Conservation (phyloP, 495 filamentous ascomycete species). For the Glarea lozoyensis region DNA sequence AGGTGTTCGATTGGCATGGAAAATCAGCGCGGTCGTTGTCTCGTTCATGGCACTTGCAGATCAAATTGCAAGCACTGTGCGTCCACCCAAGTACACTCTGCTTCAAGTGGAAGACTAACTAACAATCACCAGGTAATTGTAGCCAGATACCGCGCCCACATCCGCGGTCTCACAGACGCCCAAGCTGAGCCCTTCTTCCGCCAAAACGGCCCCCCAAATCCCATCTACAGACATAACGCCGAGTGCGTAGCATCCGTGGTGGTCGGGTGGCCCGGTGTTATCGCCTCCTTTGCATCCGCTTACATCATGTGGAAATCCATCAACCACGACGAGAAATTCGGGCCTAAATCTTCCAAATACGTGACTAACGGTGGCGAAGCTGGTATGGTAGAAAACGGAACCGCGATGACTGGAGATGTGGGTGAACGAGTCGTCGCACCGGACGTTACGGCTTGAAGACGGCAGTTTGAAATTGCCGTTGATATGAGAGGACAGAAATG, state of each 20-base stretch:
- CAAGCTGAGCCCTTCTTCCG: slow-evolving; percentile 18
- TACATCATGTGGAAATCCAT: slow-evolving; percentile 25
- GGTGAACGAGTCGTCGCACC: no score
- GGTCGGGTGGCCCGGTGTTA: slow-evolving; percentile 8
- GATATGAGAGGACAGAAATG: no score
- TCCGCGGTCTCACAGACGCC: slow-evolving; percentile 26
- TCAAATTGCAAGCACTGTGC: slow-evolving; percentile 33
- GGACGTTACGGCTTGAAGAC: no score
- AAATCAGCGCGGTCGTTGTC: slow-evolving; percentile 32
- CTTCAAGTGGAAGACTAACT: not conserved
- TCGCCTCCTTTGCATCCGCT: slow-evolving; percentile 21
- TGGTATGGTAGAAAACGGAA: slow-evolving; percentile 4
- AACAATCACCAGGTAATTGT: slow-evolving; percentile 27
- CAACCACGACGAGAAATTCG: slow-evolving; percentile 23
- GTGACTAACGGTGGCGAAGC: slow-evolving; percentile 9
- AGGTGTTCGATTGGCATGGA: slow-evolving; percentile 37
- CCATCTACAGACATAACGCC: slow-evolving; percentile 17
- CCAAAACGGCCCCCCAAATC: slow-evolving; percentile 24
- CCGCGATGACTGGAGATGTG: not conserved
- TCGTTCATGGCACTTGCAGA: slow-evolving; percentile 31
- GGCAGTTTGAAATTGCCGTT: no score
- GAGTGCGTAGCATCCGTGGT: slow-evolving; percentile 17
- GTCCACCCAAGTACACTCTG: not conserved
- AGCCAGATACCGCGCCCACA: slow-evolving; percentile 25
- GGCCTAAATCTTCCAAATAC: slow-evolving; percentile 13